phyloP scores from a whole-genome alignment of 805 yeast species.

The Kuraishia cidri region DNA sequence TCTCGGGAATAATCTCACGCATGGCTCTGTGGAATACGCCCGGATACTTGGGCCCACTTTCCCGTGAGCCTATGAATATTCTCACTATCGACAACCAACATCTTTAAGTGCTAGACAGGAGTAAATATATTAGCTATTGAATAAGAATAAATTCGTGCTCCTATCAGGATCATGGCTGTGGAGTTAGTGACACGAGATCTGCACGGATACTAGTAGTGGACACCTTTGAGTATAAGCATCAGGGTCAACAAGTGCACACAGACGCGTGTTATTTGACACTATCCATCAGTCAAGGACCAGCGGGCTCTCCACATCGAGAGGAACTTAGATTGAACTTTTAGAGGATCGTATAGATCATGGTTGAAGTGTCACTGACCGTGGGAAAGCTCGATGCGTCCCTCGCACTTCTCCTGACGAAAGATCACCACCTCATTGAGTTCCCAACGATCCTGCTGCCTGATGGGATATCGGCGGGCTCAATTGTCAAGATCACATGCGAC shows the following conservation, averaged over 20 bases:
- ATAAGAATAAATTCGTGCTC: too few relatives aligned
- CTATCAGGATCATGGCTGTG: too few relatives aligned
- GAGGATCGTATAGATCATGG: slow-evolving; percentile 53
- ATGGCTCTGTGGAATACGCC: slow-evolving; percentile 31
- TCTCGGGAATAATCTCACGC: slow-evolving; percentile 30
- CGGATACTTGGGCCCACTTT: slow-evolving; percentile 14
- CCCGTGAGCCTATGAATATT: slow-evolving; percentile 20
- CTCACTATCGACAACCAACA: slow-evolving; percentile 22
- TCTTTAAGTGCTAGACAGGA: slow-evolving; percentile 5
- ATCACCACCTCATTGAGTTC: slow-evolving; percentile 91
- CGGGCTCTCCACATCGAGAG: too few relatives aligned
- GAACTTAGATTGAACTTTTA: too few relatives aligned
- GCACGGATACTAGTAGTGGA: too few relatives aligned
- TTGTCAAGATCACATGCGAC: slow-evolving; percentile 78
- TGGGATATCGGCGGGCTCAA: slow-evolving; percentile 87
- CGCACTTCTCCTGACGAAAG: slow-evolving; percentile 77
- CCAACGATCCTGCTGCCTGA: slow-evolving; percentile 92
- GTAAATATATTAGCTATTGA: too few relatives aligned
- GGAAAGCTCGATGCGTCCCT: slow-evolving; percentile 94
- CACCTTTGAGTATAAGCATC: too few relatives aligned
- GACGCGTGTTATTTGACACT: too few relatives aligned
- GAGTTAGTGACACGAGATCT: slow-evolving; percentile 1
- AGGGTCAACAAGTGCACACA: too few relatives aligned
- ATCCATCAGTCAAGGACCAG: too few relatives aligned
- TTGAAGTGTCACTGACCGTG: slow-evolving; percentile 87